phyloP scores from a whole-genome alignment of 2,329 filamentous ascomycete species.

The Hypoxylon sp. region DNA sequence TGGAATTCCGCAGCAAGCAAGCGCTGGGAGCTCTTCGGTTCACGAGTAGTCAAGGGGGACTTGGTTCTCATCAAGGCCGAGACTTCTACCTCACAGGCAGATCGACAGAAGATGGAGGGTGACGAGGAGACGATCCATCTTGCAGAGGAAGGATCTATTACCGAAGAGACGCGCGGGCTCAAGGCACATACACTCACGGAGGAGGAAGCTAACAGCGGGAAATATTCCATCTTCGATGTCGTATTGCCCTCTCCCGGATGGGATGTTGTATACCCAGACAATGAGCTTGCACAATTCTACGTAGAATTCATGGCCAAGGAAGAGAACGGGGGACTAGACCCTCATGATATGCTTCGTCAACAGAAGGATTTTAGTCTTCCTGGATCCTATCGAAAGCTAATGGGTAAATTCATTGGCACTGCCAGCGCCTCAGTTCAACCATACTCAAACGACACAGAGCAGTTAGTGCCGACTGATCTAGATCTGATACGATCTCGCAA shows the following conservation, averaged over 20 bases:
- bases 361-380: slow-evolving; percentile 91
- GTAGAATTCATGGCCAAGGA: slow-evolving; percentile 85
- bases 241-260: slow-evolving; percentile 94
- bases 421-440: slow-evolving; percentile 78
- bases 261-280: slow-evolving; percentile 88
- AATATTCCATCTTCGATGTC: slow-evolving; percentile 86
- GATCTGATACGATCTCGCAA: slow-evolving; percentile 72
- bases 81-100: slow-evolving; percentile 53
- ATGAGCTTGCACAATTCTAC: slow-evolving; percentile 88
- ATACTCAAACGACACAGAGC: slow-evolving; percentile 81
- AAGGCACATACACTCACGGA: slow-evolving; percentile 80
- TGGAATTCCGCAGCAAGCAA: slow-evolving; percentile 91
- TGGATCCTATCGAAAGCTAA: slow-evolving; percentile 88
- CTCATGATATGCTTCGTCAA: slow-evolving; percentile 86
- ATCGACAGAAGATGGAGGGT: slow-evolving; percentile 71
- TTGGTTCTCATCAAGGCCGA: slow-evolving; percentile 74
- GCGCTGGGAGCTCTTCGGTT: slow-evolving; percentile 83
- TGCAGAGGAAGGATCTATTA: slow-evolving; percentile 68
- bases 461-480: slow-evolving; percentile 90
- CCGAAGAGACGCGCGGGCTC: slow-evolving; percentile 61
- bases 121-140: slow-evolving; percentile 76
- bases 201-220: slow-evolving; percentile 82
- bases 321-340: slow-evolving; percentile 83
- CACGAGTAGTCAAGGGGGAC: slow-evolving; percentile 85
- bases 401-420: slow-evolving; percentile 77